A percentile compares a stretch with the other conserved stretches of the same genome.
phyloP scores from a whole-genome alignment of 2,329 filamentous ascomycete species.

The Xylogone sp. region DNA sequence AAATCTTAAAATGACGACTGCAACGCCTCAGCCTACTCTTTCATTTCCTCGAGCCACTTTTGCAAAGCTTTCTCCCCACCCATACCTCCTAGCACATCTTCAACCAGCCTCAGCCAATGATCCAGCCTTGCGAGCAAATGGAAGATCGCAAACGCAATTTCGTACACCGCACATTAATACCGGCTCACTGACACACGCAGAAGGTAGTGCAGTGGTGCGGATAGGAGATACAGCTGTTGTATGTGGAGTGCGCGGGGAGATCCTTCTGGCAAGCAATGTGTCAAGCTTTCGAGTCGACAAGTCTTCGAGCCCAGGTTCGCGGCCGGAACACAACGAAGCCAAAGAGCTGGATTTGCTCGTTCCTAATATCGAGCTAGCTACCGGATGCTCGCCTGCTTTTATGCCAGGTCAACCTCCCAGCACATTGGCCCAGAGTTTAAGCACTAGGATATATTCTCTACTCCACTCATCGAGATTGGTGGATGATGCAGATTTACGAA shows the following conservation, averaged over 20 bases:
- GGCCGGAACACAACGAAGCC: slow-evolving; percentile 37
- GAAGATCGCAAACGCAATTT: slow-evolving; percentile 65
- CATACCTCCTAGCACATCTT: slow-evolving; percentile 87
- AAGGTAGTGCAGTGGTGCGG: slow-evolving; percentile 85
- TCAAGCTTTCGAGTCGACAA: slow-evolving; percentile 54
- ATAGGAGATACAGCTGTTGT: slow-evolving; percentile 91
- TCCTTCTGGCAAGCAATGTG: slow-evolving; percentile 72
- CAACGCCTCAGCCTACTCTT: slow-evolving; percentile 21
- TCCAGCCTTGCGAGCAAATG: slow-evolving; percentile 72
- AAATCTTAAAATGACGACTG: slow-evolving; percentile 15
- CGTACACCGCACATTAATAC: slow-evolving; percentile 74
- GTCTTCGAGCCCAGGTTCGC: slow-evolving; percentile 30
- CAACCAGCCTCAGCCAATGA: slow-evolving; percentile 49
- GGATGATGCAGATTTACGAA: slow-evolving; percentile 62
- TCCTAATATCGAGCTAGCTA: slow-evolving; percentile 89
- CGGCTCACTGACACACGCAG: slow-evolving; percentile 80
- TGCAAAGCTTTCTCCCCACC: slow-evolving; percentile 83
- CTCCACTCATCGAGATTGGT: slow-evolving; percentile 70
- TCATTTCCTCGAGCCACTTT: slow-evolving; percentile 65
- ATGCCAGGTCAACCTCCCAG: slow-evolving; percentile 80
- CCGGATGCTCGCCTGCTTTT: slow-evolving; percentile 82
- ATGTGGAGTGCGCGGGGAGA: slow-evolving; percentile 84
- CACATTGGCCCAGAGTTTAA: slow-evolving; percentile 77
- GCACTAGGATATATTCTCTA: slow-evolving; percentile 70
- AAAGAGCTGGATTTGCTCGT: slow-evolving; percentile 72